Conservation (phyloP, 73 alveolate genomes). For the Vitrella brassicaformis region DNA sequence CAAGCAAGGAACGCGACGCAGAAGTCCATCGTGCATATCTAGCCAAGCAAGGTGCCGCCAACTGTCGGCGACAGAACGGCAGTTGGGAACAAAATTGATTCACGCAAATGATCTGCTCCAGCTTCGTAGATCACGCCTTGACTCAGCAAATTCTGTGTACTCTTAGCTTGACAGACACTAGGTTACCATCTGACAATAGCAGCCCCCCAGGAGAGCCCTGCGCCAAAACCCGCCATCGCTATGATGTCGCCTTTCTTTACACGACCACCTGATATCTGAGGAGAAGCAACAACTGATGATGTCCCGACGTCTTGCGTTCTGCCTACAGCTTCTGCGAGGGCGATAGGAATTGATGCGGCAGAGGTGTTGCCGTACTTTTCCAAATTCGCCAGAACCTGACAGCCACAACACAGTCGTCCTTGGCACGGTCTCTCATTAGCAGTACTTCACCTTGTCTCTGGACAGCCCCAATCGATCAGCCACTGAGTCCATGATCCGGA, state of each 20-base stretch:
- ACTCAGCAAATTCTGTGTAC: too few species aligned
- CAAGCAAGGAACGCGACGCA: neutral
- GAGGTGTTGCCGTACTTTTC: slow-evolving; percentile 34
- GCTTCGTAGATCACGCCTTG: too few species aligned
- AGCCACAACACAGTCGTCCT: too few species aligned
- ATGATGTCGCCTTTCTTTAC: slow-evolving; percentile 18
- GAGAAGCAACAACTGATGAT: too few species aligned
- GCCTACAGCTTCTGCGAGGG: slow-evolving; percentile 13
- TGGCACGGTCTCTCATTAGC: too few species aligned
- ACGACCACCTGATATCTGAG: slow-evolving; percentile 4
- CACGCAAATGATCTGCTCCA: neutral
- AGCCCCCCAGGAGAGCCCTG: slow-evolving; percentile 34
- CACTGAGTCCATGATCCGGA: slow-evolving; percentile 38
- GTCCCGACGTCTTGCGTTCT: neutral
- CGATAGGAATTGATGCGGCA: slow-evolving; percentile 29
- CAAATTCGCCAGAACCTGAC: neutral
- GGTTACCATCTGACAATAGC: neutral
- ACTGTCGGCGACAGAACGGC: neutral
- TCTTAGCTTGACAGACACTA: too few species aligned
- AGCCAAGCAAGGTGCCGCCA: neutral
- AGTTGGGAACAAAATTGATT: neutral
- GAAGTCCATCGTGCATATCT: neutral
- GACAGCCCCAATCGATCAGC: slow-evolving; percentile 15
- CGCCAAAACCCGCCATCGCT: slow-evolving; percentile 33
- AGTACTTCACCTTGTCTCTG: neutral